phyloP scores from a whole-genome alignment of 306 rosid species.

The Cucurbita argyrosperma region DNA sequence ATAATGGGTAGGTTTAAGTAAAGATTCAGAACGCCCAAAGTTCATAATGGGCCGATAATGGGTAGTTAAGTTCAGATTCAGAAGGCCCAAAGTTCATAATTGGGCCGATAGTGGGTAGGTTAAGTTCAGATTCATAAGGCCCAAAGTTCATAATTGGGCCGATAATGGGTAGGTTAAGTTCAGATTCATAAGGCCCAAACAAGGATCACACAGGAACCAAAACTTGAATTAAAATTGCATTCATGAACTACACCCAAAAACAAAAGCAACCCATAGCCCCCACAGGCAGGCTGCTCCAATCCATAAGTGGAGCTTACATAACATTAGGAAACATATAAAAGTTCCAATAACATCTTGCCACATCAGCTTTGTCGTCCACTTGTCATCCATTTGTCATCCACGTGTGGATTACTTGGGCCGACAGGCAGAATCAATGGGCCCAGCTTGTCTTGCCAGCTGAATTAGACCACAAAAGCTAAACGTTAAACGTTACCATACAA shows the following conservation, averaged over 20 bases:
- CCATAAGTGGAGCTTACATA: constrained; percentile 4
- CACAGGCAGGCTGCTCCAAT: neutral
- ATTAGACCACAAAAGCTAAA: neutral
- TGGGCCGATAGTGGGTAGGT: too few relatives aligned
- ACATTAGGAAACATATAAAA: neutral
- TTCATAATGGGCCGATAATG: too few relatives aligned
- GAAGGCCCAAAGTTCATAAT: too few relatives aligned
- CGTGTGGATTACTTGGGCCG: constrained; percentile 25
- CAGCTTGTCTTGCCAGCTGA: constrained; percentile 56
- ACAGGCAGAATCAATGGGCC: constrained; percentile 33
- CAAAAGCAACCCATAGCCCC: neutral
- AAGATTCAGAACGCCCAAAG: too few relatives aligned
- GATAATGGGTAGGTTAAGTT: neutral
- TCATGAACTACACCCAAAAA: neutral
- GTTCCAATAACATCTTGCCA: neutral
- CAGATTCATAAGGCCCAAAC: neutral
- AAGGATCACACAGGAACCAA: neutral
- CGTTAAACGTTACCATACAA: neutral
- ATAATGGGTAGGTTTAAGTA: too few relatives aligned
- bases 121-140: neutral
- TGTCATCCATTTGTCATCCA: neutral
- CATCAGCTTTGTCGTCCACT: constrained; percentile 6
- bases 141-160: neutral
- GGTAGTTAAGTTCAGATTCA: too few relatives aligned
- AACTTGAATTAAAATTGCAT: neutral